Evolutionary conservation across 2,329 filamentous ascomycete species (phyloP).

Genomic region (Penicillium griseofulvum): DNA sequence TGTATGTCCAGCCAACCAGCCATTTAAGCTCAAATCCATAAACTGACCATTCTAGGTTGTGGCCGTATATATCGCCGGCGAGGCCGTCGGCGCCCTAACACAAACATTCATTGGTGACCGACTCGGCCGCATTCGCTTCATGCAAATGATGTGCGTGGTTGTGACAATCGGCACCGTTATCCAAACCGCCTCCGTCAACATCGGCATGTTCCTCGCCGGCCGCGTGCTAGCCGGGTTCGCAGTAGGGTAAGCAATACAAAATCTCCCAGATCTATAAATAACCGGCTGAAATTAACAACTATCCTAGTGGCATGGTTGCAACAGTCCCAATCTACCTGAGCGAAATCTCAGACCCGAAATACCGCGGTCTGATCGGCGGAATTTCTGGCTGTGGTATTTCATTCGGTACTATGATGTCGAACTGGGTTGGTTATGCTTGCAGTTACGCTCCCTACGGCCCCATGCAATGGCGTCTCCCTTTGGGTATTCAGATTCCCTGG

Average conservation of each 20-base stretch:
- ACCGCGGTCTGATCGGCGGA: conserved; percentile 55
- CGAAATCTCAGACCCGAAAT: conserved; percentile 52
- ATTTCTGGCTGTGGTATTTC: conserved; percentile 56
- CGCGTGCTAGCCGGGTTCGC: conserved; percentile 50
- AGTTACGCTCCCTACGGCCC: conserved; percentile 54
- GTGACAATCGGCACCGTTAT: conserved; percentile 56
- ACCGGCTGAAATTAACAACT: not conserved
- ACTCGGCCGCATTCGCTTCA: conserved; percentile 54
- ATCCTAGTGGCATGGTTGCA: conserved; percentile 46
- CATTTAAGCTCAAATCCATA: not conserved
- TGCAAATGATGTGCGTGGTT: conserved; percentile 54
- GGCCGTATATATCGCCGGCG: conserved; percentile 59
- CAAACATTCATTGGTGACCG: conserved; percentile 56
- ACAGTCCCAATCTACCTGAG: conserved; percentile 57
- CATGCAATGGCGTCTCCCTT: conserved; percentile 55
- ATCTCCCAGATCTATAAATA: not conserved
- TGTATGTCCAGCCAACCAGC: conserved; percentile 30
- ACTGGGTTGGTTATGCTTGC: conserved; percentile 59
- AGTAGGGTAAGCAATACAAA: conserved; percentile 40
- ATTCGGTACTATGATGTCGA: conserved; percentile 56
- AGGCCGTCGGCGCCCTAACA: conserved; percentile 54
- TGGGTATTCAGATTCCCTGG: conserved; percentile 57
- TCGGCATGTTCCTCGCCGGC: conserved; percentile 55
- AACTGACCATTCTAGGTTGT: conserved; percentile 44
- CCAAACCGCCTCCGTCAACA: conserved; percentile 55